These are phyloP conservation scores for Apiospora marii DNA, from an alignment of 2,329 filamentous ascomycete species.

Conservation along the genomic window DNA sequence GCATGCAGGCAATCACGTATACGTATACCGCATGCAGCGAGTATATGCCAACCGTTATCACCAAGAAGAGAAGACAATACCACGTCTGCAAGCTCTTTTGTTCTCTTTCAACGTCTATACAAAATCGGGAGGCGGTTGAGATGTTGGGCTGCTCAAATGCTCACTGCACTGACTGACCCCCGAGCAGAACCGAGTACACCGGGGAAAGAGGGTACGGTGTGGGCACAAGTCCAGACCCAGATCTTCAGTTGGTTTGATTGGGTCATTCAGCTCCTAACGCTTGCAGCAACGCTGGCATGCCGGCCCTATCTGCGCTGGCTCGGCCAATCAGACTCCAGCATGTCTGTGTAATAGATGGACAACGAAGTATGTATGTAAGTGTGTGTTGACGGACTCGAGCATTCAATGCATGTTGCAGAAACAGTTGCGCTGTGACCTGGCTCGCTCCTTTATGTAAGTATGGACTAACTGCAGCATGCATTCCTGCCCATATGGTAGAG, in stretches of 20 bases:
- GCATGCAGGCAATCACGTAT: background rate
- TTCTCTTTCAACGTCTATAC: background rate
- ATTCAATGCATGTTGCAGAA: background rate
- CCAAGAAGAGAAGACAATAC: background rate
- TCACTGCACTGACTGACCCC: background rate
- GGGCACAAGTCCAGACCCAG: background rate
- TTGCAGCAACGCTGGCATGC: slow-evolving; percentile 10
- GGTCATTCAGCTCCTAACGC: background rate
- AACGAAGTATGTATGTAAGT: background rate
- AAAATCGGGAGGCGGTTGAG: background rate
- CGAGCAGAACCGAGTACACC: background rate
- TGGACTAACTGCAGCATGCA: background rate
- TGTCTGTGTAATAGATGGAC: background rate
- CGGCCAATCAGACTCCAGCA: background rate
- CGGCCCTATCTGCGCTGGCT: background rate
- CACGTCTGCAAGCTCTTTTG: background rate
- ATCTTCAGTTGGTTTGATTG: slow-evolving; percentile 5
- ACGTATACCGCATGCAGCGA: background rate
- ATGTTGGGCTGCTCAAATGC: background rate
- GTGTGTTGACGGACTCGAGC: background rate
- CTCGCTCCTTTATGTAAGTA: background rate
- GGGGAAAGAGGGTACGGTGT: slow-evolving; percentile 1
- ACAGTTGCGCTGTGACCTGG: background rate
- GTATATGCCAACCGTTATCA: background rate
- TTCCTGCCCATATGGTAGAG: background rate